Evolutionary conservation across 164 flowering plant genomes (phyloP).

Genomic region (Tetrastigma voinierianum): DNA sequence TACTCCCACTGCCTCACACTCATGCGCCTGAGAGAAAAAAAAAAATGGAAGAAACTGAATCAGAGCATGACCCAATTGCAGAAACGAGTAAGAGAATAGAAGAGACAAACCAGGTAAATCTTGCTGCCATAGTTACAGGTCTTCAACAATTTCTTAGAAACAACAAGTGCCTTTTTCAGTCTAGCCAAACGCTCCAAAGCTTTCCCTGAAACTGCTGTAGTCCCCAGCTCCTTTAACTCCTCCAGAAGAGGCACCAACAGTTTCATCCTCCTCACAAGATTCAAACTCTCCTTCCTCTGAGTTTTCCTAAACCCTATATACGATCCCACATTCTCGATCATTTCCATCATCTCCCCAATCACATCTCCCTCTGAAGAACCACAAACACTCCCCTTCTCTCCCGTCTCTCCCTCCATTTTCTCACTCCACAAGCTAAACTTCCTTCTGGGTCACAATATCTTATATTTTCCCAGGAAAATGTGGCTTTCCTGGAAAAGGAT

Average conservation of each 20-base stretch:
- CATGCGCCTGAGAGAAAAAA: conserved; percentile 14
- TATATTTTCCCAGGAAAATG: conserved; percentile 1
- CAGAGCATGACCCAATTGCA: not conserved
- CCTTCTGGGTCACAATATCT: not conserved
- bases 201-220: not conserved
- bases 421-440: not conserved
- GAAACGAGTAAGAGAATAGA: not conserved
- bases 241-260: conserved; percentile 37
- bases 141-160: conserved; percentile 31
- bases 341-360: conserved; percentile 28
- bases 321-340: conserved; percentile 31
- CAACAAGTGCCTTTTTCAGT: conserved; percentile 22
- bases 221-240: conserved; percentile 27
- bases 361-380: conserved; percentile 7
- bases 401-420: conserved; percentile 10
- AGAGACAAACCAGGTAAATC: conserved; percentile 28
- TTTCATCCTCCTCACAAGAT: conserved; percentile 36
- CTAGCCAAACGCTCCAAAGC: conserved; percentile 14
- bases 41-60: not conserved
- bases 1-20: conserved; percentile 29
- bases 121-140: conserved; percentile 31
- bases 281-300: conserved; percentile 33
- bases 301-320: conserved; percentile 24
- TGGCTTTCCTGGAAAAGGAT: not conserved
- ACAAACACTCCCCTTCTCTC: conserved; percentile 3